These are phyloP conservation scores for Nannizziopsis arthrosporioides DNA, from an alignment of 2,329 filamentous ascomycete species.

Conservation along the genomic window DNA sequence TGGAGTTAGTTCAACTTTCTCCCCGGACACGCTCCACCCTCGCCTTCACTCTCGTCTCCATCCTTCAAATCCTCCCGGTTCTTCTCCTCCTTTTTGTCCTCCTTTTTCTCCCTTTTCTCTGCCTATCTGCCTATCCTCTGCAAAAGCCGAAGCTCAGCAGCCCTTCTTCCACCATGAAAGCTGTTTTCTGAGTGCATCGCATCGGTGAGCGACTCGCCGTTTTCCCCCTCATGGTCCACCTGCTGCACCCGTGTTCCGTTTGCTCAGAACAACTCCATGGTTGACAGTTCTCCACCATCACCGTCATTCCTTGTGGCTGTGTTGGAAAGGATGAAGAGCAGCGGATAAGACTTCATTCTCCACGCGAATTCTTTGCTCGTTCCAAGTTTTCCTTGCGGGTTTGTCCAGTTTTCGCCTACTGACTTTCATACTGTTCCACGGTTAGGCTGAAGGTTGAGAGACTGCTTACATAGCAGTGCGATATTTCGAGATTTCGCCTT, in stretches of 20 bases:
- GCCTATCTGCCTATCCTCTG: not conserved
- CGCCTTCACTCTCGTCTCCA: not conserved
- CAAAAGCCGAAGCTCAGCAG: not conserved
- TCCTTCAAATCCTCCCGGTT: not conserved
- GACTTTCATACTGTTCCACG: not conserved
- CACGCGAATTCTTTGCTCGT: not conserved
- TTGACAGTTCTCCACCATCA: not conserved
- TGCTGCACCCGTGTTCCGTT: too few relatives aligned
- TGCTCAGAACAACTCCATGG: not conserved
- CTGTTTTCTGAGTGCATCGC: too few relatives aligned
- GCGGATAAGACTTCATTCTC: not conserved
- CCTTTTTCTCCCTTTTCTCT: not conserved
- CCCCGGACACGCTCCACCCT: not conserved
- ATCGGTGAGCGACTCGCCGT: too few relatives aligned
- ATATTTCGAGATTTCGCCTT: not conserved
- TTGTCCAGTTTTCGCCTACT: not conserved
- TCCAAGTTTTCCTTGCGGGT: not conserved
- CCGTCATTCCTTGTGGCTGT: slow-evolving; percentile 1
- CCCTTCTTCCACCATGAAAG: too few relatives aligned
- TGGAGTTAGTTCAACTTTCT: not conserved
- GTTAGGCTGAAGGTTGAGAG: slow-evolving; percentile 2
- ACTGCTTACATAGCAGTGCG: not conserved
- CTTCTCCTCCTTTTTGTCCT: not conserved
- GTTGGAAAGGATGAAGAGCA: too few relatives aligned
- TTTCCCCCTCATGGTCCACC: too few relatives aligned